Base-by-base conservation (phyloP, 768 basidiomycete genomes). In the Boletellus emodensis region DNA sequence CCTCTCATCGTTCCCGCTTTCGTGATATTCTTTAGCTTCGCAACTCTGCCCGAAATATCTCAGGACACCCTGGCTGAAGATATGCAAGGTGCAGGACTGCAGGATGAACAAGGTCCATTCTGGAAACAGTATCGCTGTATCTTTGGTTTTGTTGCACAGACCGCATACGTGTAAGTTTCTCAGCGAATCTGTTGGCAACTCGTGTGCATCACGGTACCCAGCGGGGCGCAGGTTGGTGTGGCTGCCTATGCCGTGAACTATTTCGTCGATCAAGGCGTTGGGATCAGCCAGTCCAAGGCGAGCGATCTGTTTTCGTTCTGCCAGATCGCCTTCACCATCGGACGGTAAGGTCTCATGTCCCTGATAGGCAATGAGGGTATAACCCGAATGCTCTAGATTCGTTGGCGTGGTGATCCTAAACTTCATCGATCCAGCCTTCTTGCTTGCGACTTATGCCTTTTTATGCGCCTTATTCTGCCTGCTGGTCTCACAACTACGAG, bases 81-180 rank as follows among this genome's bases (percentile, higher is more conserved):
- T 52, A 71, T 82, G 41, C 64, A 72, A 46, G 64, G 62, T 6
- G 73, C 61, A 24, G 78, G 76, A 8, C 55, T 72, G 12, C 66
- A 68, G 20, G 62, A 62, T 6, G 73, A 76, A 35, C 65, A 71
- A 17, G 77, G 80, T 46, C 70, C 87, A 3, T 87, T 90, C 68
- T 77, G 75, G 72, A 83, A 75, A 66, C 86, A 89, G 57, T 83
- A 79, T 57, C 78, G 80, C 48, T 84, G 84, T 53, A 72, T 88
- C 44, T 82, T 86, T 60, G 87, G 87, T 28, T 86, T 79, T 58
- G 76, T 87, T 48, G 84, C 84, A 17, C 87, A 90, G 64, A 88
- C 82, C 38, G 69, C 75, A 37, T 85, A 85, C 58, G 74, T 79
- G 77, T 84, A 68, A 44, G 81, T 68, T 67, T 26, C 50, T 30